These are phyloP conservation scores for Penicillium sp. DNA, from an alignment of 2,329 filamentous ascomycete genomes.

Conservation along the genomic window DNA sequence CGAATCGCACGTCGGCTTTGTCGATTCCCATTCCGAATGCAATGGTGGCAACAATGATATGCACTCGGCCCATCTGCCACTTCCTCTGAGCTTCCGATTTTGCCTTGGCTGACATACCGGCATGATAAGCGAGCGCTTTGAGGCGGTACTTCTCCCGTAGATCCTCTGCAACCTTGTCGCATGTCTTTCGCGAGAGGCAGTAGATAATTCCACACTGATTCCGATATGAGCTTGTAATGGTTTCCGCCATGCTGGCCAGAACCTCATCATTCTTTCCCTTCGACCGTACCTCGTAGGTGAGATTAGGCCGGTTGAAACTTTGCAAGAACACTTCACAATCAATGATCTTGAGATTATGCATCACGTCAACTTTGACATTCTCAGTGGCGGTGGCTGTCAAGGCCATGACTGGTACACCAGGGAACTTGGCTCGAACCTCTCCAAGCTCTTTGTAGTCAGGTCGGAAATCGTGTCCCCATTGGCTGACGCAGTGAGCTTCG, in stretches of 20 bases:
- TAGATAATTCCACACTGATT: conserved; percentile 88
- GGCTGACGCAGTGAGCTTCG: conserved; percentile 98
- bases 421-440: conserved; percentile 67
- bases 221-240: conserved; percentile 67
- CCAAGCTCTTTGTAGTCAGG: conserved; percentile 91
- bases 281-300: conserved; percentile 77
- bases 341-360: conserved; percentile 81
- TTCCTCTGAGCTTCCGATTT: conserved; percentile 69
- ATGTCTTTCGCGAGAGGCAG: conserved; percentile 78
- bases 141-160: conserved; percentile 63
- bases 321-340: conserved; percentile 78
- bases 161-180: conserved; percentile 73
- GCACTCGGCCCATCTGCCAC: conserved; percentile 77
- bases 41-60: conserved; percentile 96
- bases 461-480: conserved; percentile 98
- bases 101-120: conserved; percentile 65
- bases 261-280: conserved; percentile 63
- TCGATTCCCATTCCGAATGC: conserved; percentile 99
- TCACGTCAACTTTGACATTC: conserved; percentile 88
- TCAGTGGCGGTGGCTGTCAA: conserved; percentile 92
- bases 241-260: conserved; percentile 52
- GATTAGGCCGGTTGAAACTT: conserved; percentile 95
- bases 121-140: conserved; percentile 80
- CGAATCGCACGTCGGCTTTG: conserved; percentile 93
- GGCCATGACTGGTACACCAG: conserved; percentile 84